These are phyloP conservation scores for Phoenix dactylifera DNA, from an alignment of 176 grass and related monocot species.

Conservation along the genomic window DNA sequence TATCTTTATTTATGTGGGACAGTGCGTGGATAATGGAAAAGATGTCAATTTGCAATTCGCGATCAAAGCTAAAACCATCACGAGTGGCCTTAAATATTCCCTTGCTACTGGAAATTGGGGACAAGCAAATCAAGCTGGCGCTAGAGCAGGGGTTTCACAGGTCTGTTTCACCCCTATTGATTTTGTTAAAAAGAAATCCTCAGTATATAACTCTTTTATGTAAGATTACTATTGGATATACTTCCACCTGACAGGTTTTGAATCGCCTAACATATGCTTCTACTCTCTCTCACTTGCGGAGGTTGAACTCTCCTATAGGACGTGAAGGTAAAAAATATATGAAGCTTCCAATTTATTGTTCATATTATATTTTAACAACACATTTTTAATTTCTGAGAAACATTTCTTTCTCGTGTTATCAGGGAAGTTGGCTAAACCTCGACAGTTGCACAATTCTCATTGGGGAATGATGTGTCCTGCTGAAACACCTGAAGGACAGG, in stretches of 20 bases:
- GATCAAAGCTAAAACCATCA: slow-evolving; percentile 98
- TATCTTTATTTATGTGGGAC: neutral
- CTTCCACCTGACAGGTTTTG: slow-evolving; percentile 52
- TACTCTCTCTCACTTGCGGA: slow-evolving; percentile 91
- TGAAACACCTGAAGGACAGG: slow-evolving; percentile 98
- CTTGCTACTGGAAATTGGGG: slow-evolving; percentile 93
- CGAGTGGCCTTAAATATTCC: slow-evolving; percentile 77
- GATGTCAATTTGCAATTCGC: slow-evolving; percentile 99
- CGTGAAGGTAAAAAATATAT: slow-evolving; percentile 60
- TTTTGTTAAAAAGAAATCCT: no score
- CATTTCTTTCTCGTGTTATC: slow-evolving; percentile 21
- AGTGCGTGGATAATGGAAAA: slow-evolving; percentile 98
- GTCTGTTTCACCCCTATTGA: slow-evolving; percentile 14
- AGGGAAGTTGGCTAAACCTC: slow-evolving; percentile 96
- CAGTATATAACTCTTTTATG: no score
- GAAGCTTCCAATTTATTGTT: neutral
- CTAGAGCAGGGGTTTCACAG: slow-evolving; percentile 84
- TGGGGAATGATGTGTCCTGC: slow-evolving; percentile 99
- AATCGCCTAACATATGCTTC: slow-evolving; percentile 98
- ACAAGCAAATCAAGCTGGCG: slow-evolving; percentile 66
- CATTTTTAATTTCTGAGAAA: neutral
- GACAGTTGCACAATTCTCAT: slow-evolving; percentile 93
- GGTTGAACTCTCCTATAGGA: slow-evolving; percentile 94
- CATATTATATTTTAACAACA: neutral
- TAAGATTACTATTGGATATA: neutral